A percentile compares a stretch with the other conserved stretches of the same genome.
Evolutionary conservation across 768 basidiomycete species (phyloP).

Genomic region (Coprinopsis sp.): DNA sequence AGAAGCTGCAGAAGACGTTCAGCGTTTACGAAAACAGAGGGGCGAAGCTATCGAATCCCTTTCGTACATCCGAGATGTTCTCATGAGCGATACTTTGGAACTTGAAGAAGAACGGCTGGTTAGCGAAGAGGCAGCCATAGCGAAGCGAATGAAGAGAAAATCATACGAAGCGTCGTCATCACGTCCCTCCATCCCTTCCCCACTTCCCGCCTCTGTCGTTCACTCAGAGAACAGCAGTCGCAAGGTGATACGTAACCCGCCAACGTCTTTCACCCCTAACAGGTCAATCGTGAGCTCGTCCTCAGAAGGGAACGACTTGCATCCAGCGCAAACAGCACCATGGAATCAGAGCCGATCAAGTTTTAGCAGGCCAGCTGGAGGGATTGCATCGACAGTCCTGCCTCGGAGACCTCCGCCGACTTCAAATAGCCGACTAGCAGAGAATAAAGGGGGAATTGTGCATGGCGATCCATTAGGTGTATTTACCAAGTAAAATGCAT

Average conservation of each 20-base stretch:
- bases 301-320: constrained; percentile 8
- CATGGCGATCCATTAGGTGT: constrained; percentile 42
- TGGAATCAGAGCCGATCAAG: constrained; percentile 56
- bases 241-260: constrained; percentile 6
- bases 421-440: constrained; percentile 28
- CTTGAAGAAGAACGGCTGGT: constrained; percentile 67
- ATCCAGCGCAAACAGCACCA: constrained; percentile 32
- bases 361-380: constrained; percentile 28
- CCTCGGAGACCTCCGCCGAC: constrained; percentile 51
- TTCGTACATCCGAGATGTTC: constrained; percentile 71
- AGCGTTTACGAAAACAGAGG: constrained; percentile 38
- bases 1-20: constrained; percentile 34
- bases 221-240: neutral
- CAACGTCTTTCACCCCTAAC: constrained; percentile 13
- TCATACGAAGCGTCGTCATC: constrained; percentile 15
- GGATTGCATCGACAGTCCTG: constrained; percentile 37
- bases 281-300: constrained; percentile 9
- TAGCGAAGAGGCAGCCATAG: constrained; percentile 45
- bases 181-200: neutral
- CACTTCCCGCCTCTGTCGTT: neutral
- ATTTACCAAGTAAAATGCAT: too few species aligned
- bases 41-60: constrained; percentile 72
- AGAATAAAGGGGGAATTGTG: constrained; percentile 24
- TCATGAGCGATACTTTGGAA: constrained; percentile 47
- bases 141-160: constrained; percentile 26